Evolutionary conservation across 2,329 filamentous ascomycete species (phyloP), one percentile per base, ranked within the genome.

Genomic region (Annulohypoxylon truncatum): DNA sequence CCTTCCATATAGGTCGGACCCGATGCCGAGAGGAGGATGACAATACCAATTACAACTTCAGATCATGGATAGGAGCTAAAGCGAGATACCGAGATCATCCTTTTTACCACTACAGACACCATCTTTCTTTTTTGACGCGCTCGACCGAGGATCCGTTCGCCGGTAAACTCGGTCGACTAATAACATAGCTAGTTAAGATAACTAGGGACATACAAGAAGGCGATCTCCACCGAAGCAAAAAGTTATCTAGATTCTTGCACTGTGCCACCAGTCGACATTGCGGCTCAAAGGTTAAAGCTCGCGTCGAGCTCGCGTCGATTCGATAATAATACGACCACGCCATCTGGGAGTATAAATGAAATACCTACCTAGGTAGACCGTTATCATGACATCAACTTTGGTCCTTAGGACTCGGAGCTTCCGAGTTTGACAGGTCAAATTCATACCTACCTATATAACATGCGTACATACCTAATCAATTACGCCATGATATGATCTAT

Each of bases 1-100:
- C 66, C 62, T 69, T 68, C 66, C 70, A 50, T 63, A 64, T 58
- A 35, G 59, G 57, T 51, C 15, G 46, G n/a, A 57, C n/a, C 46
- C 47, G 24, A 26, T 61, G 31, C 48, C 38, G 33, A 40, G 46
- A 52, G 48, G 62, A 58, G 53, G 66, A 67, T 61, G 52, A 40
- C 10, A 26, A 54, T 66, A 50, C 29, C 46, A 31, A 33, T 15
- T 15, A 18, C 57, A 22, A 59, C 50, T 42, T 22, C 42, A 60
- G 54, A 55, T 35, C 35, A 15, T 56, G 46, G 53, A 52, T 59
- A 29, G 44, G n/a, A 54, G 40, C 46, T 40, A 26, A 52, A 53
- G 53, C 51, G 28, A 57, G 40, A 42, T 51, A 38, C 28, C 35
- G 33, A 62, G 53, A 59, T 68, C 57, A 59, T 68, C 57, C 54